Conservation (phyloP, 2,329 filamentous ascomycete species). For the Malbranchea zuffiana region DNA sequence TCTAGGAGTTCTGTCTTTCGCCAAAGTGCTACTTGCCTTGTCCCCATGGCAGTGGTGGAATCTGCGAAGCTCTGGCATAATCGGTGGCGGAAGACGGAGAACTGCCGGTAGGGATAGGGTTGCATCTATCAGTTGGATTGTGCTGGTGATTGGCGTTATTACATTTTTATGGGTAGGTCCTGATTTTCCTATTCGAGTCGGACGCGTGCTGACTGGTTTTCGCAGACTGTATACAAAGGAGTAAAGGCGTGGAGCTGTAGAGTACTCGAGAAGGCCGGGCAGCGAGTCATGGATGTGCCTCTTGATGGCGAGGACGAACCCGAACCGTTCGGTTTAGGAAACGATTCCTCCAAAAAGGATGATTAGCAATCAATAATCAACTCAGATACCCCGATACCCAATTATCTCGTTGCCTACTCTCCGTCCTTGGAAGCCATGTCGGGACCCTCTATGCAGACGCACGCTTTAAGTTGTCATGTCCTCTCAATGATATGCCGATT, state of each 20-base stretch:
- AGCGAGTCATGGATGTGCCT: conserved; percentile 66
- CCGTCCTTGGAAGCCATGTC: conserved; percentile 3
- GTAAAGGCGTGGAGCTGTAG: conserved; percentile 63
- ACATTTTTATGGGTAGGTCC: conserved; percentile 64
- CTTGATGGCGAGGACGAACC: conserved; percentile 46
- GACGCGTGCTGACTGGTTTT: conserved; percentile 16
- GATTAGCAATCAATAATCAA: conserved; percentile 15
- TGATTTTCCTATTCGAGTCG: not conserved
- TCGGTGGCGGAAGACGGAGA: conserved; percentile 43
- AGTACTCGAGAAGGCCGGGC: conserved; percentile 65
- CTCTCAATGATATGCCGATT: conserved; percentile 79
- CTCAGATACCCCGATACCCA: too few relatives aligned
- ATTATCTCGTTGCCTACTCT: conserved; percentile 1
- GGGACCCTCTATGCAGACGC: conserved; percentile 37
- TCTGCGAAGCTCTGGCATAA: conserved; percentile 50
- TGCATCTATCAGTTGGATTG: conserved; percentile 65
- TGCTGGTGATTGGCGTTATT: conserved; percentile 67
- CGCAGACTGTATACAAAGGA: conserved; percentile 66
- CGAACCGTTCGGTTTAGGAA: conserved; percentile 37
- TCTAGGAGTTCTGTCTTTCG: conserved; percentile 71
- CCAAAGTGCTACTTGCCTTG: conserved; percentile 66
- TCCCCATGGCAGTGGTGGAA: conserved; percentile 70
- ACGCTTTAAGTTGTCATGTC: conserved; percentile 95
- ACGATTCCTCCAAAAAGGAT: conserved; percentile 21
- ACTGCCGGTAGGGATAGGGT: conserved; percentile 64